Evolutionary conservation across 2,329 filamentous ascomycete genomes (phyloP).

Genomic region (Fusarium vanettenii): DNA sequence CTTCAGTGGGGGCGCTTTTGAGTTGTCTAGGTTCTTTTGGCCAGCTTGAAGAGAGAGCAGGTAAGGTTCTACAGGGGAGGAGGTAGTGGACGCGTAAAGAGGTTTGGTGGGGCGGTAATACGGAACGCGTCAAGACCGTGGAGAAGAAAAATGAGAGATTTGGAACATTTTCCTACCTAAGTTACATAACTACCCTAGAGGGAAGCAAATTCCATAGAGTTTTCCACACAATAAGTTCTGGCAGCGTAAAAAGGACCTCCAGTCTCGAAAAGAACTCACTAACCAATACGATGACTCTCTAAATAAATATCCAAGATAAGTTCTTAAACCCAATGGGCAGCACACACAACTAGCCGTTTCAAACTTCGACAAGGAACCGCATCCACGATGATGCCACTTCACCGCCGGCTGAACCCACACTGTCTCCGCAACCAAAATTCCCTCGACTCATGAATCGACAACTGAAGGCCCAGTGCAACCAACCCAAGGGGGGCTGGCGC

Average conservation of each 20-base stretch:
- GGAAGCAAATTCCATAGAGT: neutral
- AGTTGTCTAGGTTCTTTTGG: too few species aligned
- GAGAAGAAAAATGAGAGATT: neutral
- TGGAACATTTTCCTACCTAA: neutral
- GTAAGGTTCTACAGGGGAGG: too few species aligned
- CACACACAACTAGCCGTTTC: neutral
- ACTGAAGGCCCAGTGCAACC: neutral
- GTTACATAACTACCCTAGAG: neutral
- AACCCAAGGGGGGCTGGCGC: neutral
- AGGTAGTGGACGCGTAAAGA: too few species aligned
- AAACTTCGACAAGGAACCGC: neutral
- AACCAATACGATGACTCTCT: accelerated
- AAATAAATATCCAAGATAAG: neutral
- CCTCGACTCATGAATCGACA: neutral
- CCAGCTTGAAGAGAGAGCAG: too few species aligned
- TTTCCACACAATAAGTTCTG: neutral
- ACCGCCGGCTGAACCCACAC: neutral
- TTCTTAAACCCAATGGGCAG: accelerated
- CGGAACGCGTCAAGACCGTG: neutral
- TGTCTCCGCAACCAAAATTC: neutral
- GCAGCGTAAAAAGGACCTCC: accelerated
- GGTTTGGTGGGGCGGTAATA: too few species aligned
- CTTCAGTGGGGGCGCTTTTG: too few species aligned
- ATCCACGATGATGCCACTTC: neutral
- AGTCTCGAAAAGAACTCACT: accelerated